These are phyloP conservation scores for Clitopilus hobsonii DNA, from an alignment of 768 basidiomycete species.

Conservation along the genomic window DNA sequence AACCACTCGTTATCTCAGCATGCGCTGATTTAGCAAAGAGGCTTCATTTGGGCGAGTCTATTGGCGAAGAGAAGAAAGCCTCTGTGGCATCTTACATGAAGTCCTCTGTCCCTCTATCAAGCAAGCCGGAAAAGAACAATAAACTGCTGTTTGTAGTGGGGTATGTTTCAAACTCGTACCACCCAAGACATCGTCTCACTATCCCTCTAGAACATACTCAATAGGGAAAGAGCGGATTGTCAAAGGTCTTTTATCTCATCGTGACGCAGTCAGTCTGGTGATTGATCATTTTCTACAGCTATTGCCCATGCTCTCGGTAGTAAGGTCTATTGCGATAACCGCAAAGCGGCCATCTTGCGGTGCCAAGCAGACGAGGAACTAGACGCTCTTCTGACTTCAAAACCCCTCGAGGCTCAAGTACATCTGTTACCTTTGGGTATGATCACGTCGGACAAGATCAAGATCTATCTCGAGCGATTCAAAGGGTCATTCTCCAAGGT, in stretches of 20 bases:
- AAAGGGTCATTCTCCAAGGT: constrained; percentile 65
- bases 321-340: constrained; percentile 85
- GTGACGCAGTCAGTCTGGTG: not conserved
- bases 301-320: constrained; percentile 77
- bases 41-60: constrained; percentile 39
- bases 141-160: constrained; percentile 66
- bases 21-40: constrained; percentile 79
- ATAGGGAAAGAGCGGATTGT: constrained; percentile 98
- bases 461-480: constrained; percentile 71
- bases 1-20: constrained; percentile 89
- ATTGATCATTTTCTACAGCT: constrained; percentile 37
- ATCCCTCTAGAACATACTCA: constrained; percentile 72
- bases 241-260: constrained; percentile 55
- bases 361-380: constrained; percentile 86
- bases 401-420: constrained; percentile 74
- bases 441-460: constrained; percentile 74
- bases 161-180: constrained; percentile 30
- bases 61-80: constrained; percentile 17
- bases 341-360: constrained; percentile 77
- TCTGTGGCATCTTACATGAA: constrained; percentile 52
- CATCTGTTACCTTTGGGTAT: constrained; percentile 80
- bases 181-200: not conserved
- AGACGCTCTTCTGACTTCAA: constrained; percentile 66
- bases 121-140: constrained; percentile 31
- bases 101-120: constrained; percentile 14